Evolutionary conservation across 441 rosid genomes (phyloP).

Genomic region (Arabidopsis hybrid): DNA sequence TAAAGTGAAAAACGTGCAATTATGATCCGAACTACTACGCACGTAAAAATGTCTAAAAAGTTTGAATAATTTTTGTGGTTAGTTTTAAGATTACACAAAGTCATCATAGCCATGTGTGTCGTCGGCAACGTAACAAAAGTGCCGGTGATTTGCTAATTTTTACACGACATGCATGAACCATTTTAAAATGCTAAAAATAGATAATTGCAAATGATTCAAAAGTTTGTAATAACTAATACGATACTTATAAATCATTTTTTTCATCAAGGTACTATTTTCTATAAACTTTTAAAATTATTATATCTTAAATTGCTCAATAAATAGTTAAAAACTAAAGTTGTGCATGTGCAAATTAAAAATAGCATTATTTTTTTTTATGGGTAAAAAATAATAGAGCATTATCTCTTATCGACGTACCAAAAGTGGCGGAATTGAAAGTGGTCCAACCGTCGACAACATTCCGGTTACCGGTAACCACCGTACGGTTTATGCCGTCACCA

Average conservation of each 20-base stretch:
- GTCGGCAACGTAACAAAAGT: conserved; percentile 25
- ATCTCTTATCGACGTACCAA: conserved; percentile 54
- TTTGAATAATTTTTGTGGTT: not conserved
- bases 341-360: conserved; percentile 17
- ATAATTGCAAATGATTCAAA: not conserved
- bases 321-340: not conserved
- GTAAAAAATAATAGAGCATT: not conserved
- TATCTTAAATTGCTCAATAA: not conserved
- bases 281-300: too few species aligned
- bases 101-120: not conserved
- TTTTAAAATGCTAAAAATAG: not conserved
- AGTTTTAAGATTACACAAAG: not conserved
- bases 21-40: conserved; percentile 31
- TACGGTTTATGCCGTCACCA: conserved; percentile 88
- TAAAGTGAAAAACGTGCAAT: conserved; percentile 33
- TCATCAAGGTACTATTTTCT: not conserved
- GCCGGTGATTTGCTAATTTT: not conserved
- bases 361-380: not conserved
- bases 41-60: conserved; percentile 17
- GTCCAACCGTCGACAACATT: conserved; percentile 89
- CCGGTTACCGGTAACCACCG: conserved; percentile 84
- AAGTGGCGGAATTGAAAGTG: conserved; percentile 89
- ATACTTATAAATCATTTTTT: not conserved
- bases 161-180: not conserved
- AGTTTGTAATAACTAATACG: not conserved